These are phyloP conservation scores for Curvularia spicifera DNA, from an alignment of 2,329 filamentous ascomycete genomes.

Conservation along the genomic window DNA sequence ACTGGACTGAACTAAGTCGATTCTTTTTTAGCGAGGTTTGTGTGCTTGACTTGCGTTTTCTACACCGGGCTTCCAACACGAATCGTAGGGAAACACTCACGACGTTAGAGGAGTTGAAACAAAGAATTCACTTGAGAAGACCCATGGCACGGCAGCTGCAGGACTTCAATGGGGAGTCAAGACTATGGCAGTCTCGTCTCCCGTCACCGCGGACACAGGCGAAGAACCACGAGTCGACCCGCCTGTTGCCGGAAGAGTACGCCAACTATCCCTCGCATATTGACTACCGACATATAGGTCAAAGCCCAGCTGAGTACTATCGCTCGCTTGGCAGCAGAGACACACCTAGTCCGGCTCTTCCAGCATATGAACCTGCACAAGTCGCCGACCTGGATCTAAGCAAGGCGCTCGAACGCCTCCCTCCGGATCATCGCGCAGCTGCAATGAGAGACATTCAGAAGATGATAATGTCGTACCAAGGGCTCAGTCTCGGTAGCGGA, in stretches of 20 bases:
- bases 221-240: conserved; percentile 5
- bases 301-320: conserved; percentile 36
- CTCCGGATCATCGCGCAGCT: conserved; percentile 27
- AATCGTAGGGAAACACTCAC: conserved; percentile 44
- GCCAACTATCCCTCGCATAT: conserved; percentile 25
- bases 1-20: not conserved
- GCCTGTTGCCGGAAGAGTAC: conserved; percentile 23
- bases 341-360: conserved; percentile 11
- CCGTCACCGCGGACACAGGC: conserved; percentile 27
- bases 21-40: conserved; percentile 16
- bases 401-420: conserved; percentile 33
- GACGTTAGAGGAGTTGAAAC: conserved; percentile 48
- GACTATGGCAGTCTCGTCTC: conserved; percentile 12
- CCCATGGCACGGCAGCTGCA: conserved; percentile 30
- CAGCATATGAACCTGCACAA: conserved; percentile 9
- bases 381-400: conserved; percentile 25
- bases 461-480: conserved; percentile 43
- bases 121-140: conserved; percentile 40
- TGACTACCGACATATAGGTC: conserved; percentile 23
- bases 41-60: conserved; percentile 42
- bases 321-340: conserved; percentile 25
- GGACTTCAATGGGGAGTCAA: conserved; percentile 7
- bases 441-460: conserved; percentile 46
- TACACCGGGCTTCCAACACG: conserved; percentile 49
- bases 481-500: conserved; percentile 17